Conservation (phyloP, 177 flowering plant genomes). For the Vitis hybrid region DNA sequence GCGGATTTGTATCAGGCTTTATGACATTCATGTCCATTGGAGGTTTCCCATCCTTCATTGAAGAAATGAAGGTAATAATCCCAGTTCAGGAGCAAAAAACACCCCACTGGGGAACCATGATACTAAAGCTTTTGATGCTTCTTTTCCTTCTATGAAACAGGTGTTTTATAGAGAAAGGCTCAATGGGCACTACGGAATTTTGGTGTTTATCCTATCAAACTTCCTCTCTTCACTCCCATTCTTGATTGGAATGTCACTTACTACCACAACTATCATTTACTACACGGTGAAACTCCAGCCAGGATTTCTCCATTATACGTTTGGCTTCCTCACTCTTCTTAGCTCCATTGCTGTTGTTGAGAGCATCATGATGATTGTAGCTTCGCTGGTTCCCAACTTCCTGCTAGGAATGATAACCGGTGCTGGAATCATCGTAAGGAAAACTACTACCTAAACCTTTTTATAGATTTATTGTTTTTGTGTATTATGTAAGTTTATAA, state of each 20-base stretch:
- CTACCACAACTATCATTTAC: slow-evolving; percentile 45
- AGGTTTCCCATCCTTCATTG: slow-evolving; percentile 78
- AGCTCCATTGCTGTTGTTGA: slow-evolving; percentile 60
- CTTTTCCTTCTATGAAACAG: slow-evolving; percentile 23
- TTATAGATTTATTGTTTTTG: neutral
- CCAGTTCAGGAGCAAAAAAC: neutral
- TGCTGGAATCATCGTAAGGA: slow-evolving; percentile 67
- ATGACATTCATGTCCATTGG: slow-evolving; percentile 90
- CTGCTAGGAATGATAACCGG: slow-evolving; percentile 68
- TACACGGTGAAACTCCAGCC: slow-evolving; percentile 59
- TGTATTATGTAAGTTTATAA: neutral
- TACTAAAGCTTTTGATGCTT: neutral
- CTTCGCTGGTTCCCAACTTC: slow-evolving; percentile 78
- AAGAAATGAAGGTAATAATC: slow-evolving; percentile 68
- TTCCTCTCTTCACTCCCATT: slow-evolving; percentile 73
- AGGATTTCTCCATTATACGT: slow-evolving; percentile 35
- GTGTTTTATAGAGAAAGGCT: slow-evolving; percentile 59
- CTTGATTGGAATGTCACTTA: slow-evolving; percentile 38
- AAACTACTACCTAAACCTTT: neutral
- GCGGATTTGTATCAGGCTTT: slow-evolving; percentile 64
- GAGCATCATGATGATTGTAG: slow-evolving; percentile 78
- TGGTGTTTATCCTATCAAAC: slow-evolving; percentile 62
- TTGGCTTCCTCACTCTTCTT: slow-evolving; percentile 34
- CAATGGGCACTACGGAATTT: slow-evolving; percentile 65
- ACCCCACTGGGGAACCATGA: no score